Evolutionary conservation across 805 yeast species (phyloP), one percentile per base, ranked within the genome.

Genomic region (Komagataella populi): DNA sequence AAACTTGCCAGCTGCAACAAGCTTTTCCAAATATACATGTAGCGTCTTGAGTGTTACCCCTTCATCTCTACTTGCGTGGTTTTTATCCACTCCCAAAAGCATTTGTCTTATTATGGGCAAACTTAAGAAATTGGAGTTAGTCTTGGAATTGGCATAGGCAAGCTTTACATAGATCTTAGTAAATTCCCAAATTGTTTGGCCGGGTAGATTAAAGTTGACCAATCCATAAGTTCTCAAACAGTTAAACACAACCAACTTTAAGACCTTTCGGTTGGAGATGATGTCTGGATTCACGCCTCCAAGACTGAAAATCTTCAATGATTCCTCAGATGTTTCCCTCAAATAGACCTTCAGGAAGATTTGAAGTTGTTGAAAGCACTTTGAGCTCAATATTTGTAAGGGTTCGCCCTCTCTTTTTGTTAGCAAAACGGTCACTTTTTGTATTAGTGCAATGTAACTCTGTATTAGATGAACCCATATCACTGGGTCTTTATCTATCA

Each of bases 401-500:
- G 67, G 64, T 7, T 71, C 57, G 43, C 68, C 67, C 5, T 68
- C 63, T 12, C 62, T 55, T 2, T 60, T 56, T 14, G 54, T 50
- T 4, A 58, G 53, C 5, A 66, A 48, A 8, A 57, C 53, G 39
- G 76, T 63, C 45, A 84, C 62, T 53, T 69, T 76, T 52, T 74
- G 69, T 56, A 80, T 73, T 18, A 79, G 67, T 16, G 60, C 63
- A 51, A 84, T 77, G 63, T 83, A 85, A 3, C 77, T 77, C 56
- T 83, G 87, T 16, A 85, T 64, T 18, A 83, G 65, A 61, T 84
- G 88, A 3, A 77, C 83, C 89, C 91, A 85, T 6, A 85, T 85
- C 20, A 85, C 89, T 0, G 95, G 95, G 60, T 85, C 95, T 54
- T 79, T 84, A 60, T 85, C 93, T 6, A 83, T 81, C 60, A 85